Percentiles rank a stretch among this genome's conserved stretches.
These are phyloP conservation scores for Phtheirospermum japonicum DNA, from an alignment of 257 asterid species.

Conservation along the genomic window DNA sequence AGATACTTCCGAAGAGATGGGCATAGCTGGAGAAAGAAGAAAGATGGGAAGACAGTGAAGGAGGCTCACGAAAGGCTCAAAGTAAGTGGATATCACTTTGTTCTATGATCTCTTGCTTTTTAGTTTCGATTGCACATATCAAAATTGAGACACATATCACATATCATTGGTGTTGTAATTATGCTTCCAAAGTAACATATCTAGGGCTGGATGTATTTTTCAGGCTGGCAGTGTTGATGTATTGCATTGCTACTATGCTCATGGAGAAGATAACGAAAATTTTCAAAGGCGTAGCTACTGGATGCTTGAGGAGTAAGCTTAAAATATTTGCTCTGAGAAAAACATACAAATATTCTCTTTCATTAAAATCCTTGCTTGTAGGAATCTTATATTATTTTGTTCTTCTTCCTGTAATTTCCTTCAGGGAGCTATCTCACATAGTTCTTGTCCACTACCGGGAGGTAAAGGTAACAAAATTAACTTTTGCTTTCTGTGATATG, in stretches of 20 bases:
- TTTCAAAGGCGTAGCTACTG: constrained; percentile 96
- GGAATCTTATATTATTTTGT: constrained; percentile 27
- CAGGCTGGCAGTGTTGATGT: constrained; percentile 93
- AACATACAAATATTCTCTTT: constrained; percentile 2
- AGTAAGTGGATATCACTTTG: constrained; percentile 39
- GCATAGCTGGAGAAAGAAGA: constrained; percentile 95
- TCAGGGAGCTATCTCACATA: constrained; percentile 84
- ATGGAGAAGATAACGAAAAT: constrained; percentile 80
- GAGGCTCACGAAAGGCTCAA: constrained; percentile 97
- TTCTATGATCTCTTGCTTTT: constrained; percentile 21
- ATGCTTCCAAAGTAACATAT: constrained; percentile 27
- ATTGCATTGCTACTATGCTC: constrained; percentile 95
- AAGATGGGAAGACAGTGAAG: constrained; percentile 89
- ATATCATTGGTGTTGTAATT: constrained; percentile 25
- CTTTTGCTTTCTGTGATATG: constrained; percentile 22
- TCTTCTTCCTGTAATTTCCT: constrained; percentile 31
- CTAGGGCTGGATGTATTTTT: constrained; percentile 25
- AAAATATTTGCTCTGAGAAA: constrained; percentile 4
- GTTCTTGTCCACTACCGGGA: constrained; percentile 97
- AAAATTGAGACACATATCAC: constrained; percentile 1
- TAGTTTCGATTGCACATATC: not conserved
- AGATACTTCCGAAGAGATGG: constrained; percentile 92
- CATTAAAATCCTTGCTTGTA: constrained; percentile 18
- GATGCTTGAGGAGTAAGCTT: constrained; percentile 95
- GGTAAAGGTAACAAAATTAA: constrained; percentile 63